Conservation (phyloP, 2,329 filamentous ascomycete genomes). For the Pezicula rhizophila region DNA sequence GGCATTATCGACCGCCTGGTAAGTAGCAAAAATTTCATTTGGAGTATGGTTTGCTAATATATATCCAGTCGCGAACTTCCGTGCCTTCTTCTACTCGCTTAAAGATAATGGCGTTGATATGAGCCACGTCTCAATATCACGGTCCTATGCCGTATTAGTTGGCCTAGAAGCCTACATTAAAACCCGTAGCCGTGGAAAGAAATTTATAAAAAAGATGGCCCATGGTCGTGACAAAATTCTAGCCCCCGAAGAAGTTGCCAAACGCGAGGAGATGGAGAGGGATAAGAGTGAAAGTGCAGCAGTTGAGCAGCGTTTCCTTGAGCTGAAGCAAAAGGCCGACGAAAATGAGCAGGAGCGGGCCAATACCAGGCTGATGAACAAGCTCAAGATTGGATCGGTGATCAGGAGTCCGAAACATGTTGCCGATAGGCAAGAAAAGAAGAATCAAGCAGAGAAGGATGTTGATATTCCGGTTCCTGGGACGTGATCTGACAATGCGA, state of each 20-base stretch:
- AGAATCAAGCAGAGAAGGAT: slow-evolving; percentile 3
- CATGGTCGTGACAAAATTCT: slow-evolving; percentile 53
- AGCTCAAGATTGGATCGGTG: slow-evolving; percentile 27
- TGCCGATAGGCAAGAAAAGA: neutral
- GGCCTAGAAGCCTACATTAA: slow-evolving; percentile 76
- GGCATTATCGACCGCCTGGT: slow-evolving; percentile 80
- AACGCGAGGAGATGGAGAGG: slow-evolving; percentile 50
- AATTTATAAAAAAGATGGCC: slow-evolving; percentile 41
- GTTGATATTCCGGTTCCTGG: slow-evolving; percentile 14
- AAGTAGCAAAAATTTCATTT: neutral
- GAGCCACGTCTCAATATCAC: slow-evolving; percentile 69
- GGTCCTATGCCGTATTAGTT: slow-evolving; percentile 75
- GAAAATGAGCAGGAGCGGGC: slow-evolving; percentile 14
- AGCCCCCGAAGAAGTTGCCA: slow-evolving; percentile 51
- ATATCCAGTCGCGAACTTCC: slow-evolving; percentile 58
- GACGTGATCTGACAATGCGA: slow-evolving; percentile 19
- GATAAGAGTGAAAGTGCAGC: slow-evolving; percentile 56
- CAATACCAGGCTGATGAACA: slow-evolving; percentile 33
- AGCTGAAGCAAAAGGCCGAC: slow-evolving; percentile 21
- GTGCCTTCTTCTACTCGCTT: slow-evolving; percentile 70
- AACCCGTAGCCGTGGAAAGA: slow-evolving; percentile 57
- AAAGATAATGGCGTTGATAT: slow-evolving; percentile 72
- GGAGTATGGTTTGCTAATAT: slow-evolving; percentile 1
- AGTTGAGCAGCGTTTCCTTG: slow-evolving; percentile 38
- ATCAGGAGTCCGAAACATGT: neutral